These are phyloP conservation scores for Arthroderma sp. DNA, from an alignment of 2,329 filamentous ascomycete genomes.

Conservation along the genomic window DNA sequence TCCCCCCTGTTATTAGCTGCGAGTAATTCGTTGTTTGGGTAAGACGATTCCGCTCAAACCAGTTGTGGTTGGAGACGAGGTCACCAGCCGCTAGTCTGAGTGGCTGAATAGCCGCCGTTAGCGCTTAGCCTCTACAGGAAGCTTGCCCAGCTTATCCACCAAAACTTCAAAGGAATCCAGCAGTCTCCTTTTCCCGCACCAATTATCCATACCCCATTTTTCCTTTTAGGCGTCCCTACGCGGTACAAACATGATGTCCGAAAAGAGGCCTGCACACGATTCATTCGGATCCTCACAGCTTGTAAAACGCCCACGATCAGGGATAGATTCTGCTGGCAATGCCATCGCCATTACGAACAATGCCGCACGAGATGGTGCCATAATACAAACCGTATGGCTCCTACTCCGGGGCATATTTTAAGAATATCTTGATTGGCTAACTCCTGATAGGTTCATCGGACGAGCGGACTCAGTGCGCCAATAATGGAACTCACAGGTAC, in stretches of 20 bases:
- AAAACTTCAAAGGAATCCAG: too few species aligned
- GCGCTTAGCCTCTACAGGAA: too few species aligned
- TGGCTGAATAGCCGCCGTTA: too few species aligned
- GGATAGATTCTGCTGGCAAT: slow-evolving; percentile 36
- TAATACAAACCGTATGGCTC: slow-evolving; percentile 50
- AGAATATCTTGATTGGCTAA: background rate
- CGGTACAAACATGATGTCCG: slow-evolving; percentile 55
- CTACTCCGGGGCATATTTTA: too few species aligned
- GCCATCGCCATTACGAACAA: slow-evolving; percentile 46
- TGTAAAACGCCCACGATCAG: slow-evolving; percentile 76
- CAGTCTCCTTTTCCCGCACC: too few species aligned
- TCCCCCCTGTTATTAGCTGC: too few species aligned
- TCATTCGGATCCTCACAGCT: slow-evolving; percentile 63
- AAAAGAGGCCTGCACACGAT: slow-evolving; percentile 82
- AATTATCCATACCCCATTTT: too few species aligned
- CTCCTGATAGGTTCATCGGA: slow-evolving; percentile 53
- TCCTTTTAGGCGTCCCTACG: background rate
- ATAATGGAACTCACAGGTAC: slow-evolving; percentile 85
- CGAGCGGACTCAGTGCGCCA: slow-evolving; percentile 72
- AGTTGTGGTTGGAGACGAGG: too few species aligned
- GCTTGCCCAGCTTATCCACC: too few species aligned
- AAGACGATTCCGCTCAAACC: too few species aligned
- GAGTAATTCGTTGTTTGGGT: too few species aligned
- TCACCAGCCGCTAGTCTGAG: too few species aligned
- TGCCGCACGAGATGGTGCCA: slow-evolving; percentile 44